These are phyloP conservation scores for Cercospora zeae-maydis DNA, from an alignment of 2,329 filamentous ascomycete species.

Conservation along the genomic window DNA sequence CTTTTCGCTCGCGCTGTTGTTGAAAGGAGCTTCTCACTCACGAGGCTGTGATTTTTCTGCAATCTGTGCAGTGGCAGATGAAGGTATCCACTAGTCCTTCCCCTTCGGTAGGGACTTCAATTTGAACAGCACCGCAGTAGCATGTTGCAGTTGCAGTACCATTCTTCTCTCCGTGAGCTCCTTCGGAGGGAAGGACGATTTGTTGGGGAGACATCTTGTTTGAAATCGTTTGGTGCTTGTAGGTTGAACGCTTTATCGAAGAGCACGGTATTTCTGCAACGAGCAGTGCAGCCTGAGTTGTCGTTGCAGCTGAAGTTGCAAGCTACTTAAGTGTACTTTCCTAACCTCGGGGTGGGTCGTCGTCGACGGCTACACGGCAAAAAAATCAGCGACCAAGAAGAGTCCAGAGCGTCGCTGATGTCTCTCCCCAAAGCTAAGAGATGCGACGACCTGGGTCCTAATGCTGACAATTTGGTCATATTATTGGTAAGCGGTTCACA, in stretches of 20 bases:
- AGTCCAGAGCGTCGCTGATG: neutral
- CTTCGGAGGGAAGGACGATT: constrained; percentile 19
- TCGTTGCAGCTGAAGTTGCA: neutral
- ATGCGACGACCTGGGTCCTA: neutral
- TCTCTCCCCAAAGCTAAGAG: no score
- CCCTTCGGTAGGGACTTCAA: constrained; percentile 48
- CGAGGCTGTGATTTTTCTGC: constrained; percentile 55
- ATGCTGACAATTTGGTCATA: neutral
- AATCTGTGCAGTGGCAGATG: constrained; percentile 59
- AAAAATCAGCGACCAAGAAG: neutral
- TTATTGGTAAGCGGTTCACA: neutral
- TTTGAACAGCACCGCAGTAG: constrained; percentile 56
- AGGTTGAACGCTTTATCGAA: neutral
- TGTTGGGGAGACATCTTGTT: constrained; percentile 4
- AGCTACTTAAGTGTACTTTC: neutral
- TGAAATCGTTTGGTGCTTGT: neutral
- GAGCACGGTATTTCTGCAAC: neutral
- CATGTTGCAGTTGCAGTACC: constrained; percentile 54
- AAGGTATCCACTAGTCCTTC: constrained; percentile 51
- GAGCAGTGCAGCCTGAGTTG: neutral
- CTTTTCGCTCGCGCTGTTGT: no score
- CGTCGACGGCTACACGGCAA: neutral
- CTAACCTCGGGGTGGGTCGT: neutral
- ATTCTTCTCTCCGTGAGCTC: constrained; percentile 19
- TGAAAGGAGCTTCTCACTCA: neutral